Conservation (phyloP, 2,329 filamentous ascomycete species). For the Botrytis galanthina region DNA sequence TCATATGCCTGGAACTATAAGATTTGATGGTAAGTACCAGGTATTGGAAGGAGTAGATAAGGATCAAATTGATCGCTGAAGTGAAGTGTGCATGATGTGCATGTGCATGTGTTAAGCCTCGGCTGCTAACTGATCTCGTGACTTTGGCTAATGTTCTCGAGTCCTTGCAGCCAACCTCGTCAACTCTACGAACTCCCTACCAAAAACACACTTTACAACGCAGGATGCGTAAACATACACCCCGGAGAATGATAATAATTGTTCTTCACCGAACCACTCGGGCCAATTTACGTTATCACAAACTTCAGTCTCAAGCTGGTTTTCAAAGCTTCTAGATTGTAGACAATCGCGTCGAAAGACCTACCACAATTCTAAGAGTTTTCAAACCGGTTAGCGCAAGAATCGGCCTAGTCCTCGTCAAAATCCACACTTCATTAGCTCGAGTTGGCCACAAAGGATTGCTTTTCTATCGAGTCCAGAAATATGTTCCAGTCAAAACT, state of each 20-base stretch:
- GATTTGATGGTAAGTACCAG: neutral
- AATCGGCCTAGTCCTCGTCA: neutral
- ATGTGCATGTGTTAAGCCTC: neutral
- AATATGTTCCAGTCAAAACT: neutral
- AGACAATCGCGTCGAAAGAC: neutral
- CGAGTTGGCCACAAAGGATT: neutral
- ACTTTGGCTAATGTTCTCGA: neutral
- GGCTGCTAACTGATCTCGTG: neutral
- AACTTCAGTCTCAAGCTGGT: neutral
- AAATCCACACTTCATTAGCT: neutral
- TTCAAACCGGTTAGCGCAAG: neutral
- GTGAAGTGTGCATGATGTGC: neutral
- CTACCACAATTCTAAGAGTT: neutral
- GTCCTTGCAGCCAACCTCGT: neutral
- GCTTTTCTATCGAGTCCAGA: neutral
- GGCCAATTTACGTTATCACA: neutral
- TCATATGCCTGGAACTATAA: neutral
- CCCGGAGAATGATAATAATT: neutral
- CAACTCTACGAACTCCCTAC: neutral
- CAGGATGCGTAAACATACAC: neutral
- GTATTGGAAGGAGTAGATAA: neutral
- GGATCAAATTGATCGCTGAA: neutral
- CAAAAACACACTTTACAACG: neutral
- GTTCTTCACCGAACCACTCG: neutral
- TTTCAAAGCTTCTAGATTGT: neutral